phyloP scores from a whole-genome alignment of 2,329 filamentous ascomycete genomes.

The Calonectria montana region DNA sequence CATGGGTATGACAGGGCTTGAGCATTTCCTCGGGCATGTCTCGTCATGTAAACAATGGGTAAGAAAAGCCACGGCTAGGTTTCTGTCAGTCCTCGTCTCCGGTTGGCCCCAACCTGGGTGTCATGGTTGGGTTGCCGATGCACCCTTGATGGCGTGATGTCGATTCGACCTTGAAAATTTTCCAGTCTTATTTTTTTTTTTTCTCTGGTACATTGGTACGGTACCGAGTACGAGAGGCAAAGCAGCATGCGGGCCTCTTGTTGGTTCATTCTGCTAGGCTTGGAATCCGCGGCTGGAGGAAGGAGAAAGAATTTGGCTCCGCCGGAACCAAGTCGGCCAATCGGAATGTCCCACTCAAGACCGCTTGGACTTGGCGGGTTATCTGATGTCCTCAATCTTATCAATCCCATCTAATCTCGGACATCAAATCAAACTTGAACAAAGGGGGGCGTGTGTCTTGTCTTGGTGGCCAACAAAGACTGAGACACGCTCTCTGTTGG shows the following conservation, averaged over 20 bases:
- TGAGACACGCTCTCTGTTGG: background rate
- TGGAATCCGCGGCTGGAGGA: background rate
- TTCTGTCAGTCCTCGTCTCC: background rate
- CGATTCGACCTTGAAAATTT: constrained; percentile 1
- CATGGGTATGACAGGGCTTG: background rate
- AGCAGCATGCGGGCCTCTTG: background rate
- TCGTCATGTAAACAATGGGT: background rate
- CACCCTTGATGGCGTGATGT: constrained; percentile 19
- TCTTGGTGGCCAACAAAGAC: constrained; percentile 8
- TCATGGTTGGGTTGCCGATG: constrained; percentile 8
- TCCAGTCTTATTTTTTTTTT: background rate
- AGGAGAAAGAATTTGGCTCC: background rate
- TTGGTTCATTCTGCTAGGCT: background rate
- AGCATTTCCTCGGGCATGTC: background rate
- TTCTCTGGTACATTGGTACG: background rate
- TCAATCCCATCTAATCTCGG: constrained; percentile 47
- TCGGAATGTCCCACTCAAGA: constrained; percentile 27
- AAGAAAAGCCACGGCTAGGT: background rate
- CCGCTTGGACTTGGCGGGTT: constrained; percentile 22
- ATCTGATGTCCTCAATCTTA: constrained; percentile 38
- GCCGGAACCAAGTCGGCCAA: constrained; percentile 24
- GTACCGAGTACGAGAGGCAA: constrained; percentile 2
- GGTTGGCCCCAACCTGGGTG: background rate
- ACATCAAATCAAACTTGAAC: constrained; percentile 20
- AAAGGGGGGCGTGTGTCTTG: constrained; percentile 12